Base-by-base conservation (phyloP, 139 green algal genomes). In the Chlorella sp. region DNA sequence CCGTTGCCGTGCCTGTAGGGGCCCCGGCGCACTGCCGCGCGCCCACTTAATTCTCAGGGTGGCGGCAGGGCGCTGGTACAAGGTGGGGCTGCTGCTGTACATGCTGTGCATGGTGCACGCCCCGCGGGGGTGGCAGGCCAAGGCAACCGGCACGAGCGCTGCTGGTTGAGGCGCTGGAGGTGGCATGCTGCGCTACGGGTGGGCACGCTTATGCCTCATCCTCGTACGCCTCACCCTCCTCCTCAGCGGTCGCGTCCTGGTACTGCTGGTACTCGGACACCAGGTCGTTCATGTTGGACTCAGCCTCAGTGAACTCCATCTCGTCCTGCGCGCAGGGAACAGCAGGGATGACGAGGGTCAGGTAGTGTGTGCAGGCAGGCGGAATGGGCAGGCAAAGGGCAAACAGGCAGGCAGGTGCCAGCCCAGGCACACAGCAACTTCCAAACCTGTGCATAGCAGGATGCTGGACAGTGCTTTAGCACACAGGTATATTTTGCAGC, bases 221-320 rank as follows among this genome's bases (percentile, higher is more conserved):
- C 61, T 81, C 84, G 18, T 87, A 87, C 9, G 21, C 79, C 83
- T 87, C 83, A 26, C 84, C 84, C 66, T 88, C 84, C 91, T 99
- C 97, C 91, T 99, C 98, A 22, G 95, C 97, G 36, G 93, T 95
- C 28, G 97, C 98, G 88, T 99, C 97, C 94, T 99, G 98, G 94
- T 99, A 99, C 78, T 83, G 98, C 94, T 99, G 98, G 95, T 99
- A 99, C 95, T 99, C 97, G 53, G 93, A 96, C 22, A 99, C 97
- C 48, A 98, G 92, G 93, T 98, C 96, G 91, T 99, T 99, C 98
- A 99, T 99, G 96, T 99, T 99, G 92, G 94, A 97, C 94, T 99
- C 96, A 36, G 98, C 98, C 94, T 99, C 98, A 39, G 98, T 99
- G 95, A 99, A 99, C 94, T 99, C 98, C 98, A 99, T 99, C 96